Base-by-base conservation (phyloP, 345 rosid genomes). In the Lepidium aucheri region DNA sequence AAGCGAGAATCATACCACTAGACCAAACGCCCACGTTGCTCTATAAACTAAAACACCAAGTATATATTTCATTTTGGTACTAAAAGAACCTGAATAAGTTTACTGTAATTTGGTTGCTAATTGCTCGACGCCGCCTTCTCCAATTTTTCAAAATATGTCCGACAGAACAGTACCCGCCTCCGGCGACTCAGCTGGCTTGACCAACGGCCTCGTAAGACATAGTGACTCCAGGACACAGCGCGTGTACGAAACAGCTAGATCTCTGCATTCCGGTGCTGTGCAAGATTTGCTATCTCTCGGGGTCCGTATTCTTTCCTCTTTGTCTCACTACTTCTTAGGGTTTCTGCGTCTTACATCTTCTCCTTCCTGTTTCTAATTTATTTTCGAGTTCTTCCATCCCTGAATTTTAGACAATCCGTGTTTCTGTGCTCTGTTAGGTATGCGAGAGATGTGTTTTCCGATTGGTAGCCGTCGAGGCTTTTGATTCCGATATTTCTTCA, bases 1-100 rank as follows among this genome's bases (percentile, higher is more conserved):
- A 85, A 91, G 85, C 87, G 69, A 85, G 90, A 87, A 87, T 85
- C 89, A 80, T 83, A 80, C 91, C 88, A 85, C 88, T 85, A 83
- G 46, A 42, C 47, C 47, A 43, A 43, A 43, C 47, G 47, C 47
- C 47, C 45, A 7, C 45, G 0, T 6, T 14, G 7, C 1, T 28
- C 0, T 26, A 4, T 26, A 26, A 26, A 20, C 1, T 2, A 20
- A 20, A 20, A 20, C 22, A n/a, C n/a, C n/a, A n/a, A n/a, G n/a
- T n/a, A n/a, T n/a, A n/a, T n/a, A n/a, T n/a, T n/a, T n/a, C n/a
- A n/a, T n/a, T n/a, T n/a, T n/a, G n/a, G n/a, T n/a, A n/a, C n/a
- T n/a, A n/a, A 4, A 7, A 49, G 3, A 44, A 53, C 6, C 40
- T 15, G 11, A 50, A 13, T 6, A 50, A 51, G 17, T 11, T 32